Evolutionary conservation across 1,284 basidiomycete genomes (phyloP).

Genomic region (Apiotrichum gracile): DNA sequence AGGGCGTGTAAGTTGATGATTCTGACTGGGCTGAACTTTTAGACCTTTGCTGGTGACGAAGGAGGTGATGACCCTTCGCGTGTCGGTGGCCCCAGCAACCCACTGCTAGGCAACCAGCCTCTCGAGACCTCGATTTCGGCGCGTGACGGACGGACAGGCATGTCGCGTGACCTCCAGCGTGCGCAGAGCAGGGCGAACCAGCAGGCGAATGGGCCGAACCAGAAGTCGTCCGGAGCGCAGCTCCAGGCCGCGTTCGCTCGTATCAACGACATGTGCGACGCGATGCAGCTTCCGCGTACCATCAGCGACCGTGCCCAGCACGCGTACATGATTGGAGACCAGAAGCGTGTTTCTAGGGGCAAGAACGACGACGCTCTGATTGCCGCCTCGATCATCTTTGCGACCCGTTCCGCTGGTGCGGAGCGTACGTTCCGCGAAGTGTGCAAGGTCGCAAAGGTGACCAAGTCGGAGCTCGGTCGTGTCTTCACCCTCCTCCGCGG

Average conservation of each 20-base stretch:
- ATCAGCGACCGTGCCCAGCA: conserved; percentile 73
- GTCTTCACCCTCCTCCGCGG: conserved; percentile 63
- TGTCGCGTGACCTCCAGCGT: conserved; percentile 86
- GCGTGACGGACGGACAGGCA: conserved; percentile 86
- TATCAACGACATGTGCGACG: conserved; percentile 92
- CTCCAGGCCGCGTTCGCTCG: conserved; percentile 87
- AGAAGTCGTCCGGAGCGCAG: conserved; percentile 77
- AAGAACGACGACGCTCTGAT: conserved; percentile 86
- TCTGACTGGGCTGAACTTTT: conserved; percentile 9
- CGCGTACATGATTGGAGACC: conserved; percentile 92
- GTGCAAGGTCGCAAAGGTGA: conserved; percentile 83
- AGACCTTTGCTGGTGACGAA: conserved; percentile 99
- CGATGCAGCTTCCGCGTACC: conserved; percentile 81
- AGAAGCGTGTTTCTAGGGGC: conserved; percentile 79
- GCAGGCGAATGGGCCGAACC: conserved; percentile 55
- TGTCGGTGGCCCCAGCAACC: conserved; percentile 94
- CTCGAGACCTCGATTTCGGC: conserved; percentile 90
- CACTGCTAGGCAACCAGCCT: conserved; percentile 56
- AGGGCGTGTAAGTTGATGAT: conserved; percentile 60
- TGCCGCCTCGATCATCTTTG: conserved; percentile 96
- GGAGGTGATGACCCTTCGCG: conserved; percentile 94
- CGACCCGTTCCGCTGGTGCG: conserved; percentile 88
- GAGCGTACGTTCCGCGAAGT: conserved; percentile 95
- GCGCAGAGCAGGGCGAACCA: conserved; percentile 63
- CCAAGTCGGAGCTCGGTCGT: conserved; percentile 83